phyloP scores from a whole-genome alignment of 176 grass and related monocot species.

The Ensete ventricosum region DNA sequence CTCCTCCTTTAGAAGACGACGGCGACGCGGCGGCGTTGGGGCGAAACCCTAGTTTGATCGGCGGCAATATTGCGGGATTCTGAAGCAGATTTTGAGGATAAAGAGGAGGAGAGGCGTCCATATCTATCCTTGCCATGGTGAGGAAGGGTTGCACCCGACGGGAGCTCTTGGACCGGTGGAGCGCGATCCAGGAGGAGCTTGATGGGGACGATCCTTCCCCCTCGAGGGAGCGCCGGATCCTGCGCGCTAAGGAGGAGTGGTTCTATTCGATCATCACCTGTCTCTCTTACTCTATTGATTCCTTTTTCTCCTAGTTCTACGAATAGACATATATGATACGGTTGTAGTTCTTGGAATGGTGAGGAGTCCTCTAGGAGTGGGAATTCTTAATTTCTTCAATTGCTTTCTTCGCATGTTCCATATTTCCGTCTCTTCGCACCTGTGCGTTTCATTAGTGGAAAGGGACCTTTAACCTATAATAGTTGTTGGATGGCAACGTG shows the following conservation, averaged over 20 bases:
- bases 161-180: slow-evolving; percentile 56
- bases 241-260: slow-evolving; percentile 58
- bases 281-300: neutral
- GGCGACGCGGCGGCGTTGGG: neutral
- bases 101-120: neutral
- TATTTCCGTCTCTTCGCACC: too few relatives aligned
- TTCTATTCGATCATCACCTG: slow-evolving; percentile 10
- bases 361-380: too few relatives aligned
- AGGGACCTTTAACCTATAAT: too few relatives aligned
- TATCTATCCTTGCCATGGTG: slow-evolving; percentile 24
- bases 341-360: neutral
- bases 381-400: too few relatives aligned
- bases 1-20: neutral
- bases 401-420: too few relatives aligned
- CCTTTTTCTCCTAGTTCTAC: neutral
- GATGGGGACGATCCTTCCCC: slow-evolving; percentile 30
- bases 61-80: neutral
- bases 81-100: neutral
- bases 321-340: too few relatives aligned
- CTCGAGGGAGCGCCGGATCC: slow-evolving; percentile 34
- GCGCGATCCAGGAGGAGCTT: slow-evolving; percentile 54
- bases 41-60: slow-evolving; percentile 12
- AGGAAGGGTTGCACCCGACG: slow-evolving; percentile 24
- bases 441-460: too few relatives aligned
- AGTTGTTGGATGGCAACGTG: too few relatives aligned